Conservation (phyloP, 352 stramenopile genomes). For the Phytophthora kernoviae region DNA sequence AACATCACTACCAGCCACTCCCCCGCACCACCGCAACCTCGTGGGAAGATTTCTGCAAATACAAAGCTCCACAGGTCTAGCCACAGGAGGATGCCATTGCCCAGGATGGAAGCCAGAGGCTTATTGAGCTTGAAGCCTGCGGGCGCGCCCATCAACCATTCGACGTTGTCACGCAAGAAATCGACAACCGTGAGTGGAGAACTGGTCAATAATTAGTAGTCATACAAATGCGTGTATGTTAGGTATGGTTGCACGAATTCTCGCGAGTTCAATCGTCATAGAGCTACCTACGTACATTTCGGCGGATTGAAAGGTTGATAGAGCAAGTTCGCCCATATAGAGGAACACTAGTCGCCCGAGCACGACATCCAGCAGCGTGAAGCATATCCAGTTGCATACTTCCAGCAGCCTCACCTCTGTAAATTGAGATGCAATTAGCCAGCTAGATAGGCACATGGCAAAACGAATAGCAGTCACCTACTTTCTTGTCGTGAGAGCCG, state of each 20-base stretch:
- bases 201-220: slow-evolving; percentile 15
- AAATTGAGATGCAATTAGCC: slow-evolving; percentile 4
- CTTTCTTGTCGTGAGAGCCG: slow-evolving; percentile 38
- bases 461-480: slow-evolving; percentile 10
- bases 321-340: slow-evolving; percentile 13
- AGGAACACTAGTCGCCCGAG: slow-evolving; percentile 25
- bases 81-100: slow-evolving; percentile 82
- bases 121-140: slow-evolving; percentile 91
- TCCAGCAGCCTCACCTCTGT: slow-evolving; percentile 38
- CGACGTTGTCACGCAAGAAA: slow-evolving; percentile 56
- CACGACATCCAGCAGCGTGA: slow-evolving; percentile 35
- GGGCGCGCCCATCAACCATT: slow-evolving; percentile 78
- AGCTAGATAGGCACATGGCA: background rate
- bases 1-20: slow-evolving; percentile 18
- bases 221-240: background rate
- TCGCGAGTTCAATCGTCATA: background rate
- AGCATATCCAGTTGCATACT: slow-evolving; percentile 40
- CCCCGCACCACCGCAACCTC: background rate
- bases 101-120: slow-evolving; percentile 86
- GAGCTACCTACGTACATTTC: slow-evolving; percentile 19
- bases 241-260: too few species aligned
- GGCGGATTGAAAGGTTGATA: slow-evolving; percentile 11
- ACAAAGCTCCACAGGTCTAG: slow-evolving; percentile 76
- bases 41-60: slow-evolving; percentile 31
- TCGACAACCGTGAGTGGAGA: slow-evolving; percentile 43